Conservation (phyloP, 768 basidiomycete species). For the Suillus weaverae region DNA sequence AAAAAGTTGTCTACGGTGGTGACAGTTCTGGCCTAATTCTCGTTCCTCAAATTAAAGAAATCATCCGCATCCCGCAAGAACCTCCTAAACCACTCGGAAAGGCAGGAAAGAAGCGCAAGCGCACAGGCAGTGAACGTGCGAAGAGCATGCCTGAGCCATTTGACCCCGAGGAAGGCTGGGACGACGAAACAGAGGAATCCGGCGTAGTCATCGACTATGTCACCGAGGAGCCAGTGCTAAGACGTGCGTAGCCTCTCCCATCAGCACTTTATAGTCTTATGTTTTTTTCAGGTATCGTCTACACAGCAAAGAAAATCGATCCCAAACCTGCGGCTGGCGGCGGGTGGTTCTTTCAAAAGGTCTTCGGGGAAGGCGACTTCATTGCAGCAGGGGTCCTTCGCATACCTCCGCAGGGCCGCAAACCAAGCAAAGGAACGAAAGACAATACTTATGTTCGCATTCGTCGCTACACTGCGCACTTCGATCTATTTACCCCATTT, state of each 20-base stretch:
- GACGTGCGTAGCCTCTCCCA: slow-evolving; percentile 57
- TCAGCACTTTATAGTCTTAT: background rate
- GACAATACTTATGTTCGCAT: slow-evolving; percentile 88
- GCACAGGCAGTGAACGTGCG: slow-evolving; percentile 28
- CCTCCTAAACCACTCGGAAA: slow-evolving; percentile 48
- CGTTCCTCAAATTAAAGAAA: slow-evolving; percentile 67
- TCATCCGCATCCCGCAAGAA: slow-evolving; percentile 57
- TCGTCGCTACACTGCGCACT: background rate
- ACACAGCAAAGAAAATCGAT: slow-evolving; percentile 65
- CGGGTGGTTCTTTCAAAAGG: slow-evolving; percentile 85
- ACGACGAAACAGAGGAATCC: slow-evolving; percentile 67
- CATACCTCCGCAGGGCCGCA: slow-evolving; percentile 77
- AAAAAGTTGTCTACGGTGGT: slow-evolving; percentile 81
- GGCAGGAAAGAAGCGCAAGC: slow-evolving; percentile 35
- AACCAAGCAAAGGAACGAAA: slow-evolving; percentile 85
- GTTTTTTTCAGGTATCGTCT: slow-evolving; percentile 65
- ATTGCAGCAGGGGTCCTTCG: slow-evolving; percentile 87
- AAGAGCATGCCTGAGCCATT: slow-evolving; percentile 34
- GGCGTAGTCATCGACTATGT: slow-evolving; percentile 71
- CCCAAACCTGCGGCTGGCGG: slow-evolving; percentile 60
- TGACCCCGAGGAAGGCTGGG: slow-evolving; percentile 83
- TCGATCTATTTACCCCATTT: background rate
- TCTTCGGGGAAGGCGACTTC: slow-evolving; percentile 89
- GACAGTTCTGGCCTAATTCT: slow-evolving; percentile 49
- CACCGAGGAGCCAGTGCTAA: slow-evolving; percentile 56